A percentile compares a stretch with the other conserved stretches of the same genome.
Evolutionary conservation across 2,329 filamentous ascomycete species (phyloP).

Genomic region (Periconia macrospinosa): DNA sequence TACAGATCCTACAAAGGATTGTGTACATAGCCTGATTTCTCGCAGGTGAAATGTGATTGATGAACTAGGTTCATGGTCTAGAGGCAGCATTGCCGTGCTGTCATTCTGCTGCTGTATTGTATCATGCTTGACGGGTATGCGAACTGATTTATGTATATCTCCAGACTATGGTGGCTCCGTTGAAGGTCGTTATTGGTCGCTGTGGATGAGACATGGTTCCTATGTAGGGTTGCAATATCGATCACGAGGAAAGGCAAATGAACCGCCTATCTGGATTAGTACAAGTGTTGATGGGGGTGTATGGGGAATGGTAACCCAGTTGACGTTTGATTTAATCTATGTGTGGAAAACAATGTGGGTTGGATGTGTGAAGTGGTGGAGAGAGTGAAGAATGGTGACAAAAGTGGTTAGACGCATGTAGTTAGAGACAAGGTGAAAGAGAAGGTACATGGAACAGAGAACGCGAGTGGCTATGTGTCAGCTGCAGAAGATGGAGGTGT

Average conservation of each 20-base stretch:
- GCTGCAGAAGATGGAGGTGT: not conserved
- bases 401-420: not conserved
- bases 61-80: too few relatives aligned
- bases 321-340: not conserved
- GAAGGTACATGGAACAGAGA: not conserved
- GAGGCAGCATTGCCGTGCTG: too few relatives aligned
- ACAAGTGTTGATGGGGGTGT: not conserved
- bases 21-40: too few relatives aligned
- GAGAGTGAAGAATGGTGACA: not conserved
- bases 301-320: not conserved
- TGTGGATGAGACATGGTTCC: not conserved
- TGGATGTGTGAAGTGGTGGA: not conserved
- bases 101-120: too few relatives aligned
- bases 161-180: not conserved
- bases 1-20: too few relatives aligned
- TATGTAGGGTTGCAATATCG: not conserved
- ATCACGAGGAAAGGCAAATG: not conserved
- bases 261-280: not conserved
- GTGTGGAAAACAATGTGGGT: not conserved
- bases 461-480: not conserved
- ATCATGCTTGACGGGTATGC: not conserved
- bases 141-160: not conserved
- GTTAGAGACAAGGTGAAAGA: not conserved
- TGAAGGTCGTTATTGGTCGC: not conserved
- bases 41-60: too few relatives aligned